Evolutionary conservation across 1,284 basidiomycete genomes (phyloP).

Genomic region (Heimioporus punctisporus): DNA sequence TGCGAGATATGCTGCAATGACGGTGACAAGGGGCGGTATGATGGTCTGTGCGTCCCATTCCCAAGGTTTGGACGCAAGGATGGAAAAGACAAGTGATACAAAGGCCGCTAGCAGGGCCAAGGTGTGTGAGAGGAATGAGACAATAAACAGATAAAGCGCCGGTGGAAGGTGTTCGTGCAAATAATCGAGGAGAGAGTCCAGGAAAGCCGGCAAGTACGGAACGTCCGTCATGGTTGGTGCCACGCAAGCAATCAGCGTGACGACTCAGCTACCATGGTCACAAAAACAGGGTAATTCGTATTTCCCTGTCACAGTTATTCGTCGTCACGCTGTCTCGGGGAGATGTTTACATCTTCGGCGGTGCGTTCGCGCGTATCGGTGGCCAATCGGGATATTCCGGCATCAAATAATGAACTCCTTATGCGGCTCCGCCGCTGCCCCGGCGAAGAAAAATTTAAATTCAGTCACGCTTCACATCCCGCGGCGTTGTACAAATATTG

Average conservation of each 20-base stretch:
- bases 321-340: slow-evolving; percentile 9
- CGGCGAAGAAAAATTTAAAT: slow-evolving; percentile 20
- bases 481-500: slow-evolving; percentile 27
- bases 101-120: slow-evolving; percentile 54
- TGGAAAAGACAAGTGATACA: slow-evolving; percentile 44
- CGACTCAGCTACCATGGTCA: slow-evolving; percentile 14
- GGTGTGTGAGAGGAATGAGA: slow-evolving; percentile 53
- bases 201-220: slow-evolving; percentile 31
- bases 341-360: slow-evolving; percentile 12
- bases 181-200: slow-evolving; percentile 58
- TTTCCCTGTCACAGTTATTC: slow-evolving; percentile 14
- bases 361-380: background rate
- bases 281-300: slow-evolving; percentile 5
- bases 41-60: slow-evolving; percentile 69
- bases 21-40: slow-evolving; percentile 71
- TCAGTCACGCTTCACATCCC: slow-evolving; percentile 20
- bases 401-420: no score
- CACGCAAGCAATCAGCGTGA: slow-evolving; percentile 25
- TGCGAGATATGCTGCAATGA: slow-evolving; percentile 73
- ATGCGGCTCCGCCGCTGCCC: slow-evolving; percentile 8
- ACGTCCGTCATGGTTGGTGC: slow-evolving; percentile 28
- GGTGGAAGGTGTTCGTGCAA: slow-evolving; percentile 56
- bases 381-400: slow-evolving; percentile 32
- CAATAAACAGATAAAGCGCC: slow-evolving; percentile 52
- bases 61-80: slow-evolving; percentile 52